These are phyloP conservation scores for Volutella citrinella DNA, from an alignment of 2,329 filamentous ascomycete genomes.

Conservation along the genomic window DNA sequence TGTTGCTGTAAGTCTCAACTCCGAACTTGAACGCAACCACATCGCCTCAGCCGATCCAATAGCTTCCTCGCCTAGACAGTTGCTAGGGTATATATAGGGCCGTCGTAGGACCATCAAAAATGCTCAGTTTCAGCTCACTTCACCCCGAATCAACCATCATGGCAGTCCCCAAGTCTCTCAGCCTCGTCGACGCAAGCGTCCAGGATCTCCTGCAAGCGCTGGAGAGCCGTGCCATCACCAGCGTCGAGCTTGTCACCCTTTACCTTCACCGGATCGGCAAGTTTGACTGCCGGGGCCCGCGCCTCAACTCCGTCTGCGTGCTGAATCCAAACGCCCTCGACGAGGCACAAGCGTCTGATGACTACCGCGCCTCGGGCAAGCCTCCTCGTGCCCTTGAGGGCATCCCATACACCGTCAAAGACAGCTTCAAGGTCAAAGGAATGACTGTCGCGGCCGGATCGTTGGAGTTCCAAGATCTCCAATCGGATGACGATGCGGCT, in stretches of 20 bases:
- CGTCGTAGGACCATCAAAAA: too few relatives aligned
- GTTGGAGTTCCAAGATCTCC: slow-evolving; percentile 48
- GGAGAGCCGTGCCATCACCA: slow-evolving; percentile 11
- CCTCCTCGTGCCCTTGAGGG: slow-evolving; percentile 41
- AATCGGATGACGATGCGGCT: slow-evolving; percentile 51
- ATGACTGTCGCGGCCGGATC: slow-evolving; percentile 54
- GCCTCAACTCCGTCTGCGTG: slow-evolving; percentile 25
- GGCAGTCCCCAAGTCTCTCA: too few relatives aligned
- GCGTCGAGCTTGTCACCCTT: slow-evolving; percentile 25
- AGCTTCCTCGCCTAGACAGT: too few relatives aligned
- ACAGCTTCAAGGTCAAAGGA: slow-evolving; percentile 52
- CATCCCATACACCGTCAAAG: slow-evolving; percentile 57
- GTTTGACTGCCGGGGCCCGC: slow-evolving; percentile 22
- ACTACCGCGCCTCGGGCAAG: slow-evolving; percentile 16
- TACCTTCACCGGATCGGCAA: slow-evolving; percentile 24
- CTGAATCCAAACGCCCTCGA: slow-evolving; percentile 25
- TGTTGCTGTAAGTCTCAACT: too few relatives aligned
- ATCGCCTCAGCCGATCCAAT: too few relatives aligned
- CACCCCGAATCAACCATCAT: too few relatives aligned
- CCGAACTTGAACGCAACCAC: too few relatives aligned
- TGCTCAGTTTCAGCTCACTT: too few relatives aligned
- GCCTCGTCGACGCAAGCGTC: slow-evolving; percentile 22
- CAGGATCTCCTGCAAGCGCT: slow-evolving; percentile 19
- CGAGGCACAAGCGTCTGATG: slow-evolving; percentile 27
- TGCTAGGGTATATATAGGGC: too few relatives aligned